These are phyloP conservation scores for Mucor ambiguus DNA, from an alignment of 371 early-diverging fungal genomes.

Conservation along the genomic window DNA sequence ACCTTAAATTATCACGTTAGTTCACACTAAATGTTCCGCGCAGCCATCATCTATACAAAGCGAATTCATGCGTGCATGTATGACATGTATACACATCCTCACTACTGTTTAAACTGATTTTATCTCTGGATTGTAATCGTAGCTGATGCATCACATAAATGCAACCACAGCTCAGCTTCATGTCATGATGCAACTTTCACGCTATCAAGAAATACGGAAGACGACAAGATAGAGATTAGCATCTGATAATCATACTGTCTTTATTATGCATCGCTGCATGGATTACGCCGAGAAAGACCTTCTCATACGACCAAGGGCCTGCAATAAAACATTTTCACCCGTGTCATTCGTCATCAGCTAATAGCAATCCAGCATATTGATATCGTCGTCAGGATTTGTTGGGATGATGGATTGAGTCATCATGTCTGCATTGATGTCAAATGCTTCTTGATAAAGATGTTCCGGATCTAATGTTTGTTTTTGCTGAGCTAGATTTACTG, in stretches of 20 bases:
- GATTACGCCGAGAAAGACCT: neutral
- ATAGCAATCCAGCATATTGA: constrained; percentile 28
- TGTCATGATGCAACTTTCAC: too few relatives aligned
- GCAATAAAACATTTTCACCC: neutral
- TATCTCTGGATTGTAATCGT: too few relatives aligned
- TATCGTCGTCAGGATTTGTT: constrained; percentile 24
- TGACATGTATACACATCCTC: neutral
- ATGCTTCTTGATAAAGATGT: constrained; percentile 46
- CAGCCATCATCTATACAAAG: neutral
- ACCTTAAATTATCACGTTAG: constrained; percentile 5
- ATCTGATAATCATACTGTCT: too few relatives aligned
- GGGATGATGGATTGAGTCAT: constrained; percentile 38
- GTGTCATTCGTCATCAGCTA: neutral
- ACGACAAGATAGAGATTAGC: too few relatives aligned
- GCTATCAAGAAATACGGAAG: too few relatives aligned
- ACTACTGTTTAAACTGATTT: too few relatives aligned
- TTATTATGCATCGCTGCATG: too few relatives aligned
- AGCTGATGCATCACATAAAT: too few relatives aligned
- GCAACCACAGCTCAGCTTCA: too few relatives aligned
- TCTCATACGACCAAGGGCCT: neutral
- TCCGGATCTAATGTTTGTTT: constrained; percentile 37
- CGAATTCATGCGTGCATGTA: neutral
- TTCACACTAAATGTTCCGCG: neutral
- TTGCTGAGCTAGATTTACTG: constrained; percentile 23
- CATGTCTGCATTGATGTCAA: constrained; percentile 43